Conservation (phyloP, 257 asterid species). For the Nicotiana tomentosiformis region DNA sequence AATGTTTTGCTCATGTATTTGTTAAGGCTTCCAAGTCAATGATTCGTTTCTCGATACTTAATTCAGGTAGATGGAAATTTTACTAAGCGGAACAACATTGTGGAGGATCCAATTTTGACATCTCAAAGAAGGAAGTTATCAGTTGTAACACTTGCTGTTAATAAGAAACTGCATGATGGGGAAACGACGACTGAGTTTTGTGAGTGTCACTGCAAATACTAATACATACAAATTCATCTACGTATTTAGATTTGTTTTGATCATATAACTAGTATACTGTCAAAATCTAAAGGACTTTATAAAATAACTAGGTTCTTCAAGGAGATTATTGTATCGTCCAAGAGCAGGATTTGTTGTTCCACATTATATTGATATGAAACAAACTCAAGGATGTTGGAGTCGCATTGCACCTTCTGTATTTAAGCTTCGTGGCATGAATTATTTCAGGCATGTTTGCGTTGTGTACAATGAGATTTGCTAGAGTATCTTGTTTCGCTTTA, state of each 20-base stretch:
- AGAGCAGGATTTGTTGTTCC: conserved; percentile 56
- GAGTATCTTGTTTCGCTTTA: not conserved
- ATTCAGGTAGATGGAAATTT: conserved; percentile 15
- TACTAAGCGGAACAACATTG: not conserved
- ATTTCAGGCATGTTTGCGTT: conserved; percentile 51
- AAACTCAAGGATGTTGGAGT: conserved; percentile 52
- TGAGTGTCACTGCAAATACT: conserved; percentile 17
- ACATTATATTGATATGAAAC: conserved; percentile 34
- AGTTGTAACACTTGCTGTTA: conserved; percentile 19
- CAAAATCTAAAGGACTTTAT: not conserved
- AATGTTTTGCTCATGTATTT: not conserved
- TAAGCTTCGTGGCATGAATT: conserved; percentile 68
- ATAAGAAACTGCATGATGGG: conserved; percentile 20
- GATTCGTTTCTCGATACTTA: not conserved
- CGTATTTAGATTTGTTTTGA: not conserved
- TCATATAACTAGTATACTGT: not conserved
- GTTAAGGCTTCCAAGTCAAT: not conserved
- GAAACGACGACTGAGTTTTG: conserved; percentile 25
- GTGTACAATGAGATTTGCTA: not conserved
- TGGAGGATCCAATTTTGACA: conserved; percentile 15
- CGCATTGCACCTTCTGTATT: conserved; percentile 60
- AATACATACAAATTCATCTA: not conserved
- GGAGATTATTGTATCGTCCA: conserved; percentile 37
- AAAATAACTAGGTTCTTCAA: conserved; percentile 33
- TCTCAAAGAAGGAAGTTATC: conserved; percentile 25